Evolutionary conservation across 768 basidiomycete genomes (phyloP).

Genomic region (Suillus ampliporus): DNA sequence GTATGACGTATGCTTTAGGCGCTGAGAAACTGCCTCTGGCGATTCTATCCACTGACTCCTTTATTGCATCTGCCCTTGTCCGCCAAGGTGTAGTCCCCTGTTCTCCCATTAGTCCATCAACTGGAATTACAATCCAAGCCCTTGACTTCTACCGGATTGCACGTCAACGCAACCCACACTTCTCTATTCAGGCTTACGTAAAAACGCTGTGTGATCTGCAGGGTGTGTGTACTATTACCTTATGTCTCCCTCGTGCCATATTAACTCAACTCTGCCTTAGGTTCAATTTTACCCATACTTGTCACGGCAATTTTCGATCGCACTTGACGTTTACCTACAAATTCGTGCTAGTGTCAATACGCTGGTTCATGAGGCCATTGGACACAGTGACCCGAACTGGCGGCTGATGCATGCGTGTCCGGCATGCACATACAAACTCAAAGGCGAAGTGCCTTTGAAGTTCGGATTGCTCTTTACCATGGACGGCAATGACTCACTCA

Average conservation of each 20-base stretch:
- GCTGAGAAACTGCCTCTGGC: neutral
- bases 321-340: slow-evolving; percentile 32
- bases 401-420: slow-evolving; percentile 13
- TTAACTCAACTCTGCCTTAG: neutral
- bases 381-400: slow-evolving; percentile 4
- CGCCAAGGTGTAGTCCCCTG: slow-evolving; percentile 14
- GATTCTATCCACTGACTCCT: neutral
- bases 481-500: slow-evolving; percentile 19
- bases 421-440: slow-evolving; percentile 14
- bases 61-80: slow-evolving; percentile 10
- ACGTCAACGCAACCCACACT: slow-evolving; percentile 18
- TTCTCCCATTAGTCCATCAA: slow-evolving; percentile 12
- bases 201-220: slow-evolving; percentile 27
- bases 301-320: slow-evolving; percentile 27
- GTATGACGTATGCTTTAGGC: too few species aligned
- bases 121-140: slow-evolving; percentile 8
- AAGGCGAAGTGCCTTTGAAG: too few species aligned
- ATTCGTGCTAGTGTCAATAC: slow-evolving; percentile 20
- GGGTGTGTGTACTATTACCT: slow-evolving; percentile 10
- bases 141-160: slow-evolving; percentile 18
- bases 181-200: slow-evolving; percentile 27
- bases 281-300: slow-evolving; percentile 17
- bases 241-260: neutral
- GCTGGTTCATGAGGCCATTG: slow-evolving; percentile 19
- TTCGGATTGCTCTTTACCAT: slow-evolving; percentile 11